A percentile compares a stretch with the other conserved stretches of the same genome.
These are phyloP conservation scores for Fusarium virguliforme DNA, from an alignment of 2,329 filamentous ascomycete genomes.

Conservation along the genomic window DNA sequence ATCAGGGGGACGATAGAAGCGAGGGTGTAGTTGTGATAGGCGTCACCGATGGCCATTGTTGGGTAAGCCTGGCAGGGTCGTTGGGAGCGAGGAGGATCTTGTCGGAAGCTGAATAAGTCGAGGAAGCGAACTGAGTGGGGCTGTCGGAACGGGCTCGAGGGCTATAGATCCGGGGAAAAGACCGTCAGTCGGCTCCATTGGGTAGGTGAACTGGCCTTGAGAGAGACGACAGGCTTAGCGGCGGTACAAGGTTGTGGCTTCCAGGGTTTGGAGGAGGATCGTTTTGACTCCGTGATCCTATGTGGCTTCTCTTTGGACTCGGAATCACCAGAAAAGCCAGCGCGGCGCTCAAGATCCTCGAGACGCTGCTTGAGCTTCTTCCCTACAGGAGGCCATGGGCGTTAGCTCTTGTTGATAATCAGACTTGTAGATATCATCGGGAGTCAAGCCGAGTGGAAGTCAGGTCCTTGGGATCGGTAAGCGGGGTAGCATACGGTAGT, in stretches of 20 bases:
- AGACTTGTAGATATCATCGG: not conserved
- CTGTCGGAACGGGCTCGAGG: constrained; percentile 79
- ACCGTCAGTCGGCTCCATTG: constrained; percentile 75
- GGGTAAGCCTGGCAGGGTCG: constrained; percentile 69
- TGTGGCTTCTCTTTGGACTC: constrained; percentile 53
- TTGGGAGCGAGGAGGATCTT: constrained; percentile 75
- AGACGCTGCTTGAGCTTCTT: constrained; percentile 94
- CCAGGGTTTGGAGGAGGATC: constrained; percentile 51
- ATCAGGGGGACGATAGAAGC: constrained; percentile 70
- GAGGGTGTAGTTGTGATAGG: constrained; percentile 71
- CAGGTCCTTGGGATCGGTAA: constrained; percentile 42
- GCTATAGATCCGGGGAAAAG: constrained; percentile 75
- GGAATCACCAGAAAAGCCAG: constrained; percentile 70
- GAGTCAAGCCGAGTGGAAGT: not conserved
- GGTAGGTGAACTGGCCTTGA: constrained; percentile 74
- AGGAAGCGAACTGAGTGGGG: constrained; percentile 79
- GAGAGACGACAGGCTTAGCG: constrained; percentile 59
- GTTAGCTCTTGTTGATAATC: not conserved
- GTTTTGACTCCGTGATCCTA: constrained; percentile 53
- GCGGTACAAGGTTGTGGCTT: constrained; percentile 50
- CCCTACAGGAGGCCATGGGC: constrained; percentile 64
- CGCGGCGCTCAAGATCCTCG: constrained; percentile 86
- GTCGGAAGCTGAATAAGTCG: constrained; percentile 77
- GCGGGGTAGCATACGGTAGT: constrained; percentile 81
- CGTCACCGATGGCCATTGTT: constrained; percentile 66